Conservation (phyloP, 345 rosid genomes). For the Bruguiera parviflora region DNA sequence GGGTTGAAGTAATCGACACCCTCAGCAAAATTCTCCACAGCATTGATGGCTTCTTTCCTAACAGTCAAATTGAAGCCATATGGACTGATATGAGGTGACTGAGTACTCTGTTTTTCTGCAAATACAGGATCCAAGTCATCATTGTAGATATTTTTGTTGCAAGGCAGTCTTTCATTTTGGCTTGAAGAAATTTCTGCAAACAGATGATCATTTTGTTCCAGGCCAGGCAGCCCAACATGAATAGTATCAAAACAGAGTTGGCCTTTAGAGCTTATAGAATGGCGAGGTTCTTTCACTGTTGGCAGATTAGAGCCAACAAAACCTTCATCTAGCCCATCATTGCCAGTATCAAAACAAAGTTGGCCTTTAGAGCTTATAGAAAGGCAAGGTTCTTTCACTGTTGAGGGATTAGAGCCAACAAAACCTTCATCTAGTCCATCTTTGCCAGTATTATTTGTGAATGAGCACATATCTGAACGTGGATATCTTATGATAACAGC, state of each 20-base stretch:
- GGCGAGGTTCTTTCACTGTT: conserved; percentile 31
- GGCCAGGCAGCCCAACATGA: conserved; percentile 26
- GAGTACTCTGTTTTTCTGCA: conserved; percentile 26
- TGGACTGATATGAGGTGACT: conserved; percentile 29
- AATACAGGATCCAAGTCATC: conserved; percentile 24
- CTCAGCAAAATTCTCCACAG: conserved; percentile 38
- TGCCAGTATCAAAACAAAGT: conserved; percentile 15
- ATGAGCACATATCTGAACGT: conserved; percentile 10
- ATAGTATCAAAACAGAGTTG: conserved; percentile 35
- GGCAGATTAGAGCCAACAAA: conserved; percentile 13
- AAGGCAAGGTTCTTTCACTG: conserved; percentile 33
- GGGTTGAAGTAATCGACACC: conserved; percentile 37
- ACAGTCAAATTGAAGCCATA: conserved; percentile 33
- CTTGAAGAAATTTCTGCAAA: conserved; percentile 20
- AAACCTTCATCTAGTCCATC: conserved; percentile 17
- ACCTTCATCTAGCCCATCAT: conserved; percentile 15
- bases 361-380: conserved; percentile 24
- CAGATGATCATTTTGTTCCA: conserved; percentile 26
- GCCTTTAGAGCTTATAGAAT: conserved; percentile 23
- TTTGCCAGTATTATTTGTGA: conserved; percentile 12
- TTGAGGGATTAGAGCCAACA: conserved; percentile 14
- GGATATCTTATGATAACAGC: conserved; percentile 25
- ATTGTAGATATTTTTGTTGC: conserved; percentile 23
- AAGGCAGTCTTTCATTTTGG: conserved; percentile 18
- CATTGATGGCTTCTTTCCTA: conserved; percentile 27